These are phyloP conservation scores for Fusarium liriodendri DNA, from an alignment of 2,329 filamentous ascomycete genomes.

Conservation along the genomic window DNA sequence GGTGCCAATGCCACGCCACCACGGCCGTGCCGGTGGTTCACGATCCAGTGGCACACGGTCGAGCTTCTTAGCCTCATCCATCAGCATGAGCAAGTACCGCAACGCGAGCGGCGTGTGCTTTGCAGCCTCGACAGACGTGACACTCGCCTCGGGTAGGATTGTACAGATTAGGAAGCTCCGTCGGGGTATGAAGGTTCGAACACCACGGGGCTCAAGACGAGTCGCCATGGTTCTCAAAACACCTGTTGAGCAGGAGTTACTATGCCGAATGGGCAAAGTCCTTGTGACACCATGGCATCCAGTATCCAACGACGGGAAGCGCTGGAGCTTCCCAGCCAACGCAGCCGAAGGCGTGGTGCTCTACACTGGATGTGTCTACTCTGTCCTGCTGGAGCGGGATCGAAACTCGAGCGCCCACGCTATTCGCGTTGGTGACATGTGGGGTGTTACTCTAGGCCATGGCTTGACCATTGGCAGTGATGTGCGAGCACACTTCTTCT, in stretches of 20 bases:
- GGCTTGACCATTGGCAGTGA: constrained; percentile 54
- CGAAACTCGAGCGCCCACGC: constrained; percentile 59
- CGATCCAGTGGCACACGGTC: neutral
- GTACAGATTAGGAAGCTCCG: constrained; percentile 58
- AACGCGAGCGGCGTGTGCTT: constrained; percentile 61
- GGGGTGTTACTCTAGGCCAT: constrained; percentile 70
- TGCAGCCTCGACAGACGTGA: constrained; percentile 59
- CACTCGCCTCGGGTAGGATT: constrained; percentile 53
- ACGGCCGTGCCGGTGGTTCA: neutral
- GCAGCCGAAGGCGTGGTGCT: constrained; percentile 46
- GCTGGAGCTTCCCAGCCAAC: constrained; percentile 61
- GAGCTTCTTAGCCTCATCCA: constrained; percentile 14
- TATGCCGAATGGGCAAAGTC: constrained; percentile 60
- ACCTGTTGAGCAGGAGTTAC: constrained; percentile 49
- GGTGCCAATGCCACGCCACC: neutral
- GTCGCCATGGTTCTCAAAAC: constrained; percentile 66
- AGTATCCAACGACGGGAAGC: constrained; percentile 52
- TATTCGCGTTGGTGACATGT: constrained; percentile 57
- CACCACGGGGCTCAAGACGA: constrained; percentile 59
- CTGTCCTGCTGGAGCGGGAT: constrained; percentile 64
- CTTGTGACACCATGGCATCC: constrained; percentile 72
- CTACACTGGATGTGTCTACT: constrained; percentile 67
- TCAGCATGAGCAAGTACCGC: constrained; percentile 60
- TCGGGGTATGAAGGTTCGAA: constrained; percentile 60
- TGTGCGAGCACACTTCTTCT: constrained; percentile 63